Evolutionary conservation across 257 asterid genomes (phyloP), one percentile per base, ranked within the genome.

Genomic region (Salvia hispanica): DNA sequence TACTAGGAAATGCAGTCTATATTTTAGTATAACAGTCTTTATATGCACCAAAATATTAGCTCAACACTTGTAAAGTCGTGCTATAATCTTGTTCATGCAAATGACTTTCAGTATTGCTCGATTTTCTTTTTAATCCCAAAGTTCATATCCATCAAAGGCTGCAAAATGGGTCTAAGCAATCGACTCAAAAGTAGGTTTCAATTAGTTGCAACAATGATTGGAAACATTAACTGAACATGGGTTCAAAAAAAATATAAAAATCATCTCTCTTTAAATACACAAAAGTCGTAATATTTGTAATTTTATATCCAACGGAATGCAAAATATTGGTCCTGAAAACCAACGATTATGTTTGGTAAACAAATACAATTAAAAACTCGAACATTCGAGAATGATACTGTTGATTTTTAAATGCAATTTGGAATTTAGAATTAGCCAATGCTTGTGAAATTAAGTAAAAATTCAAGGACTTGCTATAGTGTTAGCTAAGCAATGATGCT

Each of bases 401-500:
- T 8, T 39, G 7, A 39, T 15, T 15, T 15, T 59, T 16, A 59
- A 16, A 39, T 42, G 51, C 66, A 60, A 15, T 37, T 40, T 40
- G 51, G 33, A 40, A 40, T 60, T 14, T 0, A 33, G 9, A 11
- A 12, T 11, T 6, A 31, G 18, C 42, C 18, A 51, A 51, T 2
- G 57, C 57, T 16, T 18, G 33, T 16, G 57, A 8, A 51, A 15
- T 39, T 18, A 48, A 7, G 58, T 21, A 39, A 46, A 4, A 0
- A 31, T 12, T 13, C 2, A n/a, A 13, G 34, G 15, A 43, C 7
- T 5, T 53, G 50, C 11, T 57, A 4, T 11, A 28, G 16, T 67
- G 33, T 66, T 78, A 55, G 75, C 77, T 71, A 71, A 80, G 75
- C 77, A 55, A 73, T 78, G 81, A 80, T 73, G 73, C 67, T 44